Base-by-base conservation (phyloP, 164 flowering plant species). In the Litsea cubeba region DNA sequence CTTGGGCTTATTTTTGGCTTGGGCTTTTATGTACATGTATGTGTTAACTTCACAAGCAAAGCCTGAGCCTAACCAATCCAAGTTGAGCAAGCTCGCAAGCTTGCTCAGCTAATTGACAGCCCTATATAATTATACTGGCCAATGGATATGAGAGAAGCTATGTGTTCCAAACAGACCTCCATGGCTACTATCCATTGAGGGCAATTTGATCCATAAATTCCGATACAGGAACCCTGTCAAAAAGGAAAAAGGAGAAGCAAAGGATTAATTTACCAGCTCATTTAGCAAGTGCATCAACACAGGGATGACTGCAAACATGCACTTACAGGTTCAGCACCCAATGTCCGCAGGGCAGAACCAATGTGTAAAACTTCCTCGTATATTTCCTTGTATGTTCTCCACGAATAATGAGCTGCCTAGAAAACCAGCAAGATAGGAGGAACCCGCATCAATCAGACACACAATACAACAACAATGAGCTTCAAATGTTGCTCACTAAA, bases 121-220 rank as follows among this genome's bases (percentile, higher is more conserved):
- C 46, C 46, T 8, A 8, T 0, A 32, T 26, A n/a, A 18, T 68
- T 35, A 54, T 18, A 50, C 30, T 25, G 51, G 8, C n/a, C 24
- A 60, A 63, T 4, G 77, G 24, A 25, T 10, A 2, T 2, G n/a
- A 58, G 18, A 68, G 40, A 66, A 22, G 80, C 67, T 50, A 8
- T 30, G 20, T 67, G 65, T 71, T 68, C 71, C 71, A 68, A 30
- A 73, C 78, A 77, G 20, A 95, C 99, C 99, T 93, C 90, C 99
- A 95, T 95, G 68, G 99, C 97, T 32, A 86, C 82, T 71, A 92
- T 81, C 99, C 99, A 95, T 49, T 92, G 90, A 54, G 98, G 97
- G 78, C 98, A 95, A 78, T 95, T 95, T 20, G 91, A 71, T 63
- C 99, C 99, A 83, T 93, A 95, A 63, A 95, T 86, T 70, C 99